Conservation (phyloP, 352 stramenopile genomes). For the Halophytophthora polymorphica region DNA sequence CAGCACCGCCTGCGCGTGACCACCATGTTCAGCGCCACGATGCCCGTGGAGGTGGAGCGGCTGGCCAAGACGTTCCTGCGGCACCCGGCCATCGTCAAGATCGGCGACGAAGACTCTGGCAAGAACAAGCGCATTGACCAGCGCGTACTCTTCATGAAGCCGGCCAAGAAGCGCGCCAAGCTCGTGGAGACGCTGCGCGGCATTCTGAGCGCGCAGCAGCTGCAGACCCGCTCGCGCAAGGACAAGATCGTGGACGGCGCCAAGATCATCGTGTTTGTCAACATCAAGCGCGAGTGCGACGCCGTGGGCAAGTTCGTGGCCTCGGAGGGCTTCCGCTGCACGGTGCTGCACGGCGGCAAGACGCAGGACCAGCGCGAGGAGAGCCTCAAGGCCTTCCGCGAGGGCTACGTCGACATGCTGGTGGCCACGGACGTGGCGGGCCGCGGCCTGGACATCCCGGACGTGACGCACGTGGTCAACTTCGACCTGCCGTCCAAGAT, state of each 20-base stretch:
- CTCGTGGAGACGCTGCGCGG: constrained; percentile 83
- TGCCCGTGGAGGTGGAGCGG: constrained; percentile 95
- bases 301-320: constrained; percentile 93
- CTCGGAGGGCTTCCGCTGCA: constrained; percentile 85
- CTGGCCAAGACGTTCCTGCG: constrained; percentile 97
- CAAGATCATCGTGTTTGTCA: constrained; percentile 99
- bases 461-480: constrained; percentile 98
- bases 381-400: constrained; percentile 88
- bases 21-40: constrained; percentile 99
- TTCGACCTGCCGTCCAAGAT: constrained; percentile 98
- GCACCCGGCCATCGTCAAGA: constrained; percentile 96
- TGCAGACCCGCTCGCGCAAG: constrained; percentile 47
- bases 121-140: constrained; percentile 99
- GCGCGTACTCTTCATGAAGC: constrained; percentile 92
- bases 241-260: constrained; percentile 73
- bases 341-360: constrained; percentile 97
- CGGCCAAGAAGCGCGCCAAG: constrained; percentile 89
- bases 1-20: constrained; percentile 83
- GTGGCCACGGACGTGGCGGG: constrained; percentile 94
- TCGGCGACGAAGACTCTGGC: constrained; percentile 95
- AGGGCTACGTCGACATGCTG: constrained; percentile 87
- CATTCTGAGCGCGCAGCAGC: constrained; percentile 66
- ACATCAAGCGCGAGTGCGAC: constrained; percentile 98
- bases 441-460: constrained; percentile 97
- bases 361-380: constrained; percentile 95